These are phyloP conservation scores for Seiridium cupressi DNA, from an alignment of 2,329 filamentous ascomycete species.

Conservation along the genomic window DNA sequence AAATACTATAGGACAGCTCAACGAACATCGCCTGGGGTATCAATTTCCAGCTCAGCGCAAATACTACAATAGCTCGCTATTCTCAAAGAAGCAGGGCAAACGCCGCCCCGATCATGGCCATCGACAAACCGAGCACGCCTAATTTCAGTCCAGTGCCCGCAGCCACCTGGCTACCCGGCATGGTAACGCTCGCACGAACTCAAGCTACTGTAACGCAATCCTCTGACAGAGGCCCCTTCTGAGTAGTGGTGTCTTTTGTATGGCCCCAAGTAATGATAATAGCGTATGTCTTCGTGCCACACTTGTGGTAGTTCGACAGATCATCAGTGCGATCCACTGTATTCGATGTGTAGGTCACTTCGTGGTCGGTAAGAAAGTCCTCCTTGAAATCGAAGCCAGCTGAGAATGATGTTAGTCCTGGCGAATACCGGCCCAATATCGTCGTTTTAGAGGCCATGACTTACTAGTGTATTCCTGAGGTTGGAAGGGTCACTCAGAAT, in stretches of 20 bases:
- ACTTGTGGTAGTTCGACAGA: not conserved
- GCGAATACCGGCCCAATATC: too few species aligned
- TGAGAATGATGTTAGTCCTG: not conserved
- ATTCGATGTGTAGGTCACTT: not conserved
- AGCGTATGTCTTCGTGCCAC: not conserved
- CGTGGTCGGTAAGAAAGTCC: not conserved
- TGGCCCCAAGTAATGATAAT: not conserved
- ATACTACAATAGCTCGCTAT: not conserved
- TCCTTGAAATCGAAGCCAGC: not conserved
- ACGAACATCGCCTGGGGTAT: not conserved
- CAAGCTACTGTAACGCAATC: not conserved
- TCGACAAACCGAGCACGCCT: not conserved
- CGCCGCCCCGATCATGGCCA: not conserved
- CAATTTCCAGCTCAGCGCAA: not conserved
- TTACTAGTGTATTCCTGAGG: too few species aligned
- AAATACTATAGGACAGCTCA: not conserved
- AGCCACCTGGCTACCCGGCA: not conserved
- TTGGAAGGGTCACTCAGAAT: too few species aligned
- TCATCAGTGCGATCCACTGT: not conserved
- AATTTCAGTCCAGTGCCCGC: not conserved
- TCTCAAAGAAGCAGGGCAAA: not conserved
- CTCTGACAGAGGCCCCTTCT: not conserved
- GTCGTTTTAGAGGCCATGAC: too few species aligned
- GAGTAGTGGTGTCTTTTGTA: not conserved
- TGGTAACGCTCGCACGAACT: not conserved